A percentile compares a stretch with the other conserved stretches of the same genome.
Evolutionary conservation across 306 rosid species (phyloP).

Genomic region (Benincasa hispida): DNA sequence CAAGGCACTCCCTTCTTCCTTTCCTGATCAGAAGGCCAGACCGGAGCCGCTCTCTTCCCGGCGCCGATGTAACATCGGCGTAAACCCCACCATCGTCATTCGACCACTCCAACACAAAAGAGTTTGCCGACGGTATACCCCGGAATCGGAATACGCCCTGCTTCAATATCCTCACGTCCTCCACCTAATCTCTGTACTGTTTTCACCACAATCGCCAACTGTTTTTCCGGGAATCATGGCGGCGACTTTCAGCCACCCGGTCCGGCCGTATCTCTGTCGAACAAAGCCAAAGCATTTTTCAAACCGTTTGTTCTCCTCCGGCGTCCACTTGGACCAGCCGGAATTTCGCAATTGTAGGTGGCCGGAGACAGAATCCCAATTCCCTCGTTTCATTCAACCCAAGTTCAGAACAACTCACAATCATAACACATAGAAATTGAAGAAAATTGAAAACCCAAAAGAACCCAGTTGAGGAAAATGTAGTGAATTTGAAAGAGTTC

Average conservation of each 20-base stretch:
- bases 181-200: slow-evolving; percentile 12
- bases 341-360: not conserved
- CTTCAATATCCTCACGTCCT: slow-evolving; percentile 13
- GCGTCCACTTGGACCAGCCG: slow-evolving; percentile 2
- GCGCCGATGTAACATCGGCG: not conserved
- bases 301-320: slow-evolving; percentile 10
- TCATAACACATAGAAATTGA: not conserved
- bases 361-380: slow-evolving; percentile 7
- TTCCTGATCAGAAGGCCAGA: slow-evolving; percentile 5
- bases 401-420: not conserved
- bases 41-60: not conserved
- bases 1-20: slow-evolving; percentile 13
- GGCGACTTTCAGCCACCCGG: slow-evolving; percentile 10
- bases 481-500: slow-evolving; percentile 21
- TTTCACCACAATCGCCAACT: slow-evolving; percentile 4
- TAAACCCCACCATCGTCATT: not conserved
- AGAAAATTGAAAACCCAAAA: slow-evolving; percentile 29
- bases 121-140: not conserved
- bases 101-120: slow-evolving; percentile 6
- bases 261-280: slow-evolving; percentile 9
- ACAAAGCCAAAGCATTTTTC: slow-evolving; percentile 12
- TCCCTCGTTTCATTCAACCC: slow-evolving; percentile 2
- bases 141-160: slow-evolving; percentile 4
- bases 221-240: slow-evolving; percentile 12
- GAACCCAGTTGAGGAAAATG: slow-evolving; percentile 32